Conservation (phyloP, 1,284 basidiomycete genomes). For the Ceratobasidium theobromae region DNA sequence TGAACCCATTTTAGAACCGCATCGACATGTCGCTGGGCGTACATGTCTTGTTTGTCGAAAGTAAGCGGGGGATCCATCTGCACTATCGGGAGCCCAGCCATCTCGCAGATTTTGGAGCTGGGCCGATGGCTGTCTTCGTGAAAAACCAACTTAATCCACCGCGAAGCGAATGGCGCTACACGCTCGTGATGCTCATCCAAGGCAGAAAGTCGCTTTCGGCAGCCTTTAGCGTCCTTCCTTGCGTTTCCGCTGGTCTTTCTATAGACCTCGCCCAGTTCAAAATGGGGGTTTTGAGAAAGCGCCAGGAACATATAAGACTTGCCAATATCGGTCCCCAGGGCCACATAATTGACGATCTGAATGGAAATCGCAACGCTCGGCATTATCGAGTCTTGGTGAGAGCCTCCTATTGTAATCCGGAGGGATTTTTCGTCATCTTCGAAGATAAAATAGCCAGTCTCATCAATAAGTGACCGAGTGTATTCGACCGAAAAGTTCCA, state of each 20-base stretch:
- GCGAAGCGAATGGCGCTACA: constrained; percentile 29
- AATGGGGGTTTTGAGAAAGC: constrained; percentile 10
- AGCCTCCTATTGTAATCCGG: background rate
- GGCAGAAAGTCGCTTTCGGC: constrained; percentile 7
- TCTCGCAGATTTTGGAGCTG: constrained; percentile 12
- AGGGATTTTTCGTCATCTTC: constrained; percentile 24
- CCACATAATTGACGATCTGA: constrained; percentile 10
- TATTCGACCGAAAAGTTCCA: constrained; percentile 16
- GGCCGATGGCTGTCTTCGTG: background rate
- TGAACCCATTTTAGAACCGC: constrained; percentile 4
- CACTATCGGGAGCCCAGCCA: constrained; percentile 16
- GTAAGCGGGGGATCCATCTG: background rate
- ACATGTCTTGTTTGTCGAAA: constrained; percentile 13
- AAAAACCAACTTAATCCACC: constrained; percentile 18
- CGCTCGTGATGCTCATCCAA: constrained; percentile 22
- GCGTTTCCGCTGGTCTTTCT: background rate
- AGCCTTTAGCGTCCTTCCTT: background rate
- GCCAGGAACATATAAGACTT: constrained; percentile 13
- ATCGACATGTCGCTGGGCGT: constrained; percentile 5
- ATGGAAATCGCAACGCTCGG: constrained; percentile 16
- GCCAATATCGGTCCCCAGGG: background rate
- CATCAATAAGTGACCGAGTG: background rate
- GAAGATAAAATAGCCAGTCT: background rate
- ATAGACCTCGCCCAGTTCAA: background rate
- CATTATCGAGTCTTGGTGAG: constrained; percentile 3